A percentile compares a stretch with the other conserved stretches of the same genome.
Evolutionary conservation across 2,329 filamentous ascomycete genomes (phyloP).

Genomic region (Colletotrichum sp.): DNA sequence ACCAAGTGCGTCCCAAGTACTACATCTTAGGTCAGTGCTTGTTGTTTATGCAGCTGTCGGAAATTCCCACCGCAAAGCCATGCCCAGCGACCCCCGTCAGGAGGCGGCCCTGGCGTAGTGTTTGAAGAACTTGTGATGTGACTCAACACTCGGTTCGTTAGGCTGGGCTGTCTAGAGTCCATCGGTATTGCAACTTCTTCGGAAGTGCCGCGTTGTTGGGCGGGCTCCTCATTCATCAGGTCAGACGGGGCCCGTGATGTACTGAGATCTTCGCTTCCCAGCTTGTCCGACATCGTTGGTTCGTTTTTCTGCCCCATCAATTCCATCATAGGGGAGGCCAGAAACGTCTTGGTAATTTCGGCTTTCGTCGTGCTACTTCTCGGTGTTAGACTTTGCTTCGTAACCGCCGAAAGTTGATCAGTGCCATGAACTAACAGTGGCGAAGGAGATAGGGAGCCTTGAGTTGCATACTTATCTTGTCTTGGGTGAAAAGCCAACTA

Average conservation of each 20-base stretch:
- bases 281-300: not conserved
- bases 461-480: not conserved
- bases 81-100: not conserved
- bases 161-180: not conserved
- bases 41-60: not conserved
- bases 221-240: not conserved
- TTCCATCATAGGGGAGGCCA: accelerated
- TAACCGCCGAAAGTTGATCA: not conserved
- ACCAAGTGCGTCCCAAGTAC: conserved; percentile 47
- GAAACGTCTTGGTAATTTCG: accelerated
- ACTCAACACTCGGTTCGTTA: not conserved
- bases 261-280: not conserved
- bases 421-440: not conserved
- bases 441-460: accelerated
- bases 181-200: not conserved
- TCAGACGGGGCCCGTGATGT: not conserved
- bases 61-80: not conserved
- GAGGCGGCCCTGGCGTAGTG: not conserved
- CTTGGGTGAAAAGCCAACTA: not conserved
- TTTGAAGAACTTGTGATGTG: not conserved
- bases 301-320: not conserved
- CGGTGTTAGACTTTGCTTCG: not conserved
- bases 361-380: not conserved
- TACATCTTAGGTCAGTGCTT: conserved; percentile 4
- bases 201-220: not conserved